Base-by-base conservation (phyloP, 2,329 filamentous ascomycete species). In the Cladosporium sp. region DNA sequence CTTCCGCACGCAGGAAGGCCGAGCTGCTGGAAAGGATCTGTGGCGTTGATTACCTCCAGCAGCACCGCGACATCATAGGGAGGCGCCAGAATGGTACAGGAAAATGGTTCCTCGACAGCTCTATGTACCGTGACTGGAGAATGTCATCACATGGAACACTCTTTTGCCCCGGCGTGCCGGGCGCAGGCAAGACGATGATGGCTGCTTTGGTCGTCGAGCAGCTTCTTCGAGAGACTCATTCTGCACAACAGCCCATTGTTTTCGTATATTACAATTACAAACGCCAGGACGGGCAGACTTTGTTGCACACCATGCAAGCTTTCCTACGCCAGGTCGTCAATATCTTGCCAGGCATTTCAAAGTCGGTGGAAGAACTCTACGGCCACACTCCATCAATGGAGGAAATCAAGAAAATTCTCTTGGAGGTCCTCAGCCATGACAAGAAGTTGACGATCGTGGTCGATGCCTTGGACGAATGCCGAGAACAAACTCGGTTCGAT, bases 211-310 rank as follows among this genome's bases (percentile, higher is more conserved):
- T 41, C 11, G 24, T 48, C 9, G 44, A 48, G 32, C 27, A 32
- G 17, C 37, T 17, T 6, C 44, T 48, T 13, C 44, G 36, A 7
- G 18, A 20, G 2, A 17, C 11, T 4, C n/a, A 2, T 8, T 24
- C 2, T 22, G 3, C 27, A 1, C 8, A 27, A 19, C 11, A 17
- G 0, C 37, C 44, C 2, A 18, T 48, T 4, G 36, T 24, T 4
- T 41, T 48, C 18, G 32, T 48, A 2, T 48, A 48, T 18, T 48
- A 22, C 37, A 41, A 34, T 15, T 48, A 41, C 37, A 48, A 48
- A 17, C 6, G 27, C 12, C 27, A 15, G 2, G 17, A 22, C 19
- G 38, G 24, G n/a, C 38, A 41, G 8, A 19, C 38, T 9, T 4
- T 11, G 12, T 4, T 5, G 19, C 38, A 41, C 38, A 41, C n/a